Conservation (phyloP, 306 rosid genomes). For the Ochetophila trinervis region DNA sequence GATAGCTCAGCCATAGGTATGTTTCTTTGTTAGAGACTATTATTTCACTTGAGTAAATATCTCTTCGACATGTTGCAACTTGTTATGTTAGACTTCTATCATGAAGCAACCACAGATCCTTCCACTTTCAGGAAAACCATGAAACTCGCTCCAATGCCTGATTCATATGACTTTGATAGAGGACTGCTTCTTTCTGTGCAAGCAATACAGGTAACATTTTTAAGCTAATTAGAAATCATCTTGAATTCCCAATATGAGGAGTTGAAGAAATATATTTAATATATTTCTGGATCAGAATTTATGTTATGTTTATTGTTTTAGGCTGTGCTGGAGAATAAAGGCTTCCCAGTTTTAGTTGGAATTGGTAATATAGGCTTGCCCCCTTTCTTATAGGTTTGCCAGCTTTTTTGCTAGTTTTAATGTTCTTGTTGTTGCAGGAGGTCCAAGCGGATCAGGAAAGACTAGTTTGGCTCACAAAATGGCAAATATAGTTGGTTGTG, state of each 20-base stretch:
- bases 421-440: constrained; percentile 59
- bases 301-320: constrained; percentile 38
- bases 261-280: constrained; percentile 9
- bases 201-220: constrained; percentile 81
- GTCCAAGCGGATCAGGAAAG: constrained; percentile 99
- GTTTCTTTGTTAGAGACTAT: constrained; percentile 38
- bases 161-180: constrained; percentile 94
- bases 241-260: constrained; percentile 24
- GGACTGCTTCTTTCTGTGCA: constrained; percentile 98
- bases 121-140: constrained; percentile 86
- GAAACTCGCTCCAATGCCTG: constrained; percentile 97
- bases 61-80: constrained; percentile 24
- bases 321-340: constrained; percentile 98
- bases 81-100: constrained; percentile 58
- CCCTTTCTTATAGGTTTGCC: constrained; percentile 12
- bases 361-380: constrained; percentile 64
- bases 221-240: constrained; percentile 30
- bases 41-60: constrained; percentile 12
- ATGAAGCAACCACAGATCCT: constrained; percentile 99
- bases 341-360: constrained; percentile 89
- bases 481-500: constrained; percentile 99
- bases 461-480: constrained; percentile 99
- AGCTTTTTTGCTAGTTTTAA: neutral
- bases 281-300: constrained; percentile 24
- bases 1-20: constrained; percentile 69